These are phyloP conservation scores for Patellaria atrata DNA, from an alignment of 495 filamentous ascomycete genomes.

Conservation along the genomic window DNA sequence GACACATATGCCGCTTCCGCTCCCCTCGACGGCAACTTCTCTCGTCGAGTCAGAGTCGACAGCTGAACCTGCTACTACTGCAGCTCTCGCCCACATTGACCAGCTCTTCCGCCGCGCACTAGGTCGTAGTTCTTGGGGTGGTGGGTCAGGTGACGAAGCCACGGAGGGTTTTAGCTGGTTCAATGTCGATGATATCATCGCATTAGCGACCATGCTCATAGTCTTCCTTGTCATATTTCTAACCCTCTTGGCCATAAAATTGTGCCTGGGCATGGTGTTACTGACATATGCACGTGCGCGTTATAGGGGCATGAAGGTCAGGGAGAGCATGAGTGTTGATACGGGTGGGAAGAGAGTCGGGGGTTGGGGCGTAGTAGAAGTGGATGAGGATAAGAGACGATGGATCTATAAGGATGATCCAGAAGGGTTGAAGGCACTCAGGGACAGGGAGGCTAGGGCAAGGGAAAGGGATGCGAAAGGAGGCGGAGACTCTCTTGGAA, in stretches of 20 bases:
- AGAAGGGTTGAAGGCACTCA: slow-evolving; percentile 48
- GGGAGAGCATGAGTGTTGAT: slow-evolving; percentile 44
- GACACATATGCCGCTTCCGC: slow-evolving; percentile 59
- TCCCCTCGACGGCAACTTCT: slow-evolving; percentile 53
- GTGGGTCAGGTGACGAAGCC: slow-evolving; percentile 30
- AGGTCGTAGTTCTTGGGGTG: slow-evolving; percentile 45
- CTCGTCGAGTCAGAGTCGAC: slow-evolving; percentile 36
- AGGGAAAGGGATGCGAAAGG: slow-evolving; percentile 41
- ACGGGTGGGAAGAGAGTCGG: slow-evolving; percentile 61
- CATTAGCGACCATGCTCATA: slow-evolving; percentile 56
- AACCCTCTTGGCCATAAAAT: slow-evolving; percentile 63
- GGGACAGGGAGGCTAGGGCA: slow-evolving; percentile 47
- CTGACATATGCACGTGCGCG: slow-evolving; percentile 58
- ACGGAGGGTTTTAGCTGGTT: slow-evolving; percentile 25
- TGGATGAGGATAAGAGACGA: slow-evolving; percentile 71
- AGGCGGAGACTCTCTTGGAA: slow-evolving; percentile 41
- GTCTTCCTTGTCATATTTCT: slow-evolving; percentile 68
- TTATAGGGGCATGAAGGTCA: slow-evolving; percentile 64
- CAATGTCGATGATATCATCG: slow-evolving; percentile 50
- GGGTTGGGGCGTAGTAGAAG: slow-evolving; percentile 70
- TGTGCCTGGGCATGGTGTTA: slow-evolving; percentile 71
- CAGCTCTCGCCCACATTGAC: slow-evolving; percentile 60
- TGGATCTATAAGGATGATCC: slow-evolving; percentile 82
- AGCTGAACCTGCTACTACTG: slow-evolving; percentile 52
- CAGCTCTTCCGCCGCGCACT: slow-evolving; percentile 57